These are phyloP conservation scores for Fraxinus quadrangulata DNA, from an alignment of 257 asterid species.

Conservation along the genomic window DNA sequence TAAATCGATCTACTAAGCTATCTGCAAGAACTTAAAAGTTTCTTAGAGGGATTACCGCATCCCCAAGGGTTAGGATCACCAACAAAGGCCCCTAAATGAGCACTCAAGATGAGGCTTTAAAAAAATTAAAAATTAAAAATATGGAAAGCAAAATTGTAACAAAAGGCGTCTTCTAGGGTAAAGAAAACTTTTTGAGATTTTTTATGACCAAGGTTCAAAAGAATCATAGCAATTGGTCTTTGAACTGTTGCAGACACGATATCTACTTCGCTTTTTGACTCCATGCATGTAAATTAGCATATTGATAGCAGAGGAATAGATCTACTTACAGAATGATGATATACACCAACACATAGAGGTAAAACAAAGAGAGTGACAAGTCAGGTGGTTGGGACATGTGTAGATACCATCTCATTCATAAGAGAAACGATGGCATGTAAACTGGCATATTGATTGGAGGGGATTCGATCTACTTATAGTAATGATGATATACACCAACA, in stretches of 20 bases:
- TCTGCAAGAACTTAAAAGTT: slow-evolving; percentile 5
- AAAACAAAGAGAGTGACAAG: neutral
- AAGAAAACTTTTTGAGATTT: neutral
- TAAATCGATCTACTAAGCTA: slow-evolving; percentile 13
- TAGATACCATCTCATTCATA: neutral
- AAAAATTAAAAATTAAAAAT: no score
- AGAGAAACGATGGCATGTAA: neutral
- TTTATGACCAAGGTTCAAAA: slow-evolving; percentile 3
- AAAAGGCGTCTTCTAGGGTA: slow-evolving; percentile 6
- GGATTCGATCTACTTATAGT: neutral
- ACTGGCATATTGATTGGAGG: slow-evolving; percentile 7
- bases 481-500: neutral
- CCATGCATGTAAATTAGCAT: slow-evolving; percentile 1
- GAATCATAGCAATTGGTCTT: slow-evolving; percentile 1
- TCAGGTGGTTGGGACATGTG: neutral
- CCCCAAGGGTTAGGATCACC: no score
- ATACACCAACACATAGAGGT: neutral
- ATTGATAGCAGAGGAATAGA: neutral
- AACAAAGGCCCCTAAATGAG: no score
- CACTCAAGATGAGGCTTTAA: no score
- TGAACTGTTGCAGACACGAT: neutral
- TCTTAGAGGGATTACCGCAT: no score
- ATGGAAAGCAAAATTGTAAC: neutral
- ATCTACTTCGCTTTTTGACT: neutral
- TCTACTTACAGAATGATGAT: neutral